These are phyloP conservation scores for Alloteropsis semialata DNA, from an alignment of 176 grass and related monocot genomes.

Conservation along the genomic window DNA sequence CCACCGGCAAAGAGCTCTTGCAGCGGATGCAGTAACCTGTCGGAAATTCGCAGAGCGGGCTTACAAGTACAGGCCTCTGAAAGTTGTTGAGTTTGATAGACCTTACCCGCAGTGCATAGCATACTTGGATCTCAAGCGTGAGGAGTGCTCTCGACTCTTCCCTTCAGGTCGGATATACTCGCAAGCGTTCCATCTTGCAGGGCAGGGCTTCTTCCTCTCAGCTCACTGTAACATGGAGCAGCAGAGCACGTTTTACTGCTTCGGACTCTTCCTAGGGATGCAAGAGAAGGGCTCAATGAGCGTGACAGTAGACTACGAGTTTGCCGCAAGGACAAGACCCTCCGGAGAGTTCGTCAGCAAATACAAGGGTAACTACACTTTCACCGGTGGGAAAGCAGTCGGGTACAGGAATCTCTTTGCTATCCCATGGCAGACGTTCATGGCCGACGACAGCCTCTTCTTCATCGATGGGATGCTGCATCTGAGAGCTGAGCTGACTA, in stretches of 20 bases:
- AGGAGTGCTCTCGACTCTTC: slow-evolving; percentile 65
- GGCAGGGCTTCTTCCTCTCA: slow-evolving; percentile 70
- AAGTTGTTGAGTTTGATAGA: slow-evolving; percentile 77
- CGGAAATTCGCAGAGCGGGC: slow-evolving; percentile 42
- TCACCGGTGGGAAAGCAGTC: slow-evolving; percentile 80
- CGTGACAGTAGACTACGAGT: slow-evolving; percentile 70
- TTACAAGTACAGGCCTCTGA: slow-evolving; percentile 75
- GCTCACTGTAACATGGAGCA: slow-evolving; percentile 65
- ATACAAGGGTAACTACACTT: slow-evolving; percentile 81
- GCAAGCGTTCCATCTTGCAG: slow-evolving; percentile 68
- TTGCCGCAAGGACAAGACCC: slow-evolving; percentile 57
- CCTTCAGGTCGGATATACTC: slow-evolving; percentile 63
- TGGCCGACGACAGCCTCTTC: slow-evolving; percentile 74
- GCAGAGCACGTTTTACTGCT: slow-evolving; percentile 53
- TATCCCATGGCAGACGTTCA: slow-evolving; percentile 68
- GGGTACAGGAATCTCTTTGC: slow-evolving; percentile 78
- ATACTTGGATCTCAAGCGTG: slow-evolving; percentile 76
- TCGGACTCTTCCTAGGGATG: slow-evolving; percentile 83
- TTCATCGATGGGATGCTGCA: slow-evolving; percentile 71
- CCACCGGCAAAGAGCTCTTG: slow-evolving; percentile 50
- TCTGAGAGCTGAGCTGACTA: slow-evolving; percentile 74
- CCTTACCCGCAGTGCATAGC: slow-evolving; percentile 72
- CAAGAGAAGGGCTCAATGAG: slow-evolving; percentile 85
- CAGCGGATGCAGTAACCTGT: slow-evolving; percentile 36
- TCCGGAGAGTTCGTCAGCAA: slow-evolving; percentile 69